A percentile compares a stretch with the other conserved stretches of the same genome.
These are phyloP conservation scores for Otatea glauca DNA, from an alignment of 176 grass and related monocot genomes.

Conservation along the genomic window DNA sequence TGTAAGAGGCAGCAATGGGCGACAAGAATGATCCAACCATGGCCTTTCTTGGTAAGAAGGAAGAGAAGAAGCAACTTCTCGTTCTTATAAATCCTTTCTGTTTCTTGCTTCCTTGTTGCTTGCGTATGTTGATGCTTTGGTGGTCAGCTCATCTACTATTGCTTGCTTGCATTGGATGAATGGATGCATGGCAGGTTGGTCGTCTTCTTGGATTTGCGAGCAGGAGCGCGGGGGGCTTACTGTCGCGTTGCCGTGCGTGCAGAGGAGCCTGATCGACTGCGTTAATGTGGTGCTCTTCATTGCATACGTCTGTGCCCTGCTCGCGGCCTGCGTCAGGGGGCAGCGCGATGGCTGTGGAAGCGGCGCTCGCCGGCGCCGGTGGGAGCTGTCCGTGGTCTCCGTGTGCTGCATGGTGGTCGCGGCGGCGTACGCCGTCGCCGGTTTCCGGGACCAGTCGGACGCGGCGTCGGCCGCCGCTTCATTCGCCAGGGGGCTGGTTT, in stretches of 20 bases:
- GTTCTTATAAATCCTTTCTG: background rate
- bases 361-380: background rate
- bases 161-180: background rate
- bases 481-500: slow-evolving; percentile 56
- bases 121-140: background rate
- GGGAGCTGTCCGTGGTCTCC: slow-evolving; percentile 25
- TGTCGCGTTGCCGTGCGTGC: slow-evolving; percentile 48
- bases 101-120: background rate
- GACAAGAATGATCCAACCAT: slow-evolving; percentile 13
- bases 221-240: background rate
- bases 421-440: slow-evolving; percentile 17
- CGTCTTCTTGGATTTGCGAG: slow-evolving; percentile 41
- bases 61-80: background rate
- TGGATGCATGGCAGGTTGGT: slow-evolving; percentile 38
- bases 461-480: background rate
- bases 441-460: background rate
- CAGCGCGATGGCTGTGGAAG: background rate
- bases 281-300: slow-evolving; percentile 40
- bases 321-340: slow-evolving; percentile 22
- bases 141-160: background rate
- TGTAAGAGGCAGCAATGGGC: slow-evolving; percentile 29
- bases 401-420: slow-evolving; percentile 40
- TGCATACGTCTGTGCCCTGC: slow-evolving; percentile 34
- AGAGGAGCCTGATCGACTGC: slow-evolving; percentile 48
- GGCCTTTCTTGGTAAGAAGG: slow-evolving; percentile 45